These are phyloP conservation scores for Lachnellula suecica DNA, from an alignment of 2,329 filamentous ascomycete species.

Conservation along the genomic window DNA sequence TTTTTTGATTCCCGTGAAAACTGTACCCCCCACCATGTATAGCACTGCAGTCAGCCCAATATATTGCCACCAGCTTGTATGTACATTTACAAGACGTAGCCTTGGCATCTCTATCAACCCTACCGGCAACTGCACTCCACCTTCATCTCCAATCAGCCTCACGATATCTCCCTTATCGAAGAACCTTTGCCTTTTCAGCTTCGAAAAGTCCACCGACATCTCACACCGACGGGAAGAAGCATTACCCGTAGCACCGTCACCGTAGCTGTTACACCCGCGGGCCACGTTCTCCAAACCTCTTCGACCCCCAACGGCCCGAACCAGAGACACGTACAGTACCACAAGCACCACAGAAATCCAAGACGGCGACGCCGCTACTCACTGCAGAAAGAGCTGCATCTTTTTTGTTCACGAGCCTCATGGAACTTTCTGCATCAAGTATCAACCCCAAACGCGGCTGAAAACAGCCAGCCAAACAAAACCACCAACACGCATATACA, in stretches of 20 bases:
- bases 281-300: neutral
- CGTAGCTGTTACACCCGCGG: neutral
- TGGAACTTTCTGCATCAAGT: too few species aligned
- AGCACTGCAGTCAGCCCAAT: neutral
- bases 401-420: too few species aligned
- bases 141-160: too few species aligned
- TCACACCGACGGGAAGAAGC: too few species aligned
- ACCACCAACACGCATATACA: neutral
- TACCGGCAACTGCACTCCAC: neutral
- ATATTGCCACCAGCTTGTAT: neutral
- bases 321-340: neutral
- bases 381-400: neutral
- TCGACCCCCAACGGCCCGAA: neutral
- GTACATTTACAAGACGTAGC: neutral
- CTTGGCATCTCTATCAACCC: neutral
- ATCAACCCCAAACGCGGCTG: neutral
- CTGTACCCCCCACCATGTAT: neutral
- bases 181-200: too few species aligned
- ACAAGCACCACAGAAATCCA: neutral
- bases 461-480: neutral
- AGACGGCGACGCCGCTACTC: too few species aligned
- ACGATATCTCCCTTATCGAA: too few species aligned
- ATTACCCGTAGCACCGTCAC: neutral
- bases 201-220: too few species aligned
- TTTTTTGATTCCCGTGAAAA: too few species aligned